A percentile compares a stretch with the other conserved stretches of the same genome.
Conservation (phyloP, 495 filamentous ascomycete genomes). For the Niebla homalea region DNA sequence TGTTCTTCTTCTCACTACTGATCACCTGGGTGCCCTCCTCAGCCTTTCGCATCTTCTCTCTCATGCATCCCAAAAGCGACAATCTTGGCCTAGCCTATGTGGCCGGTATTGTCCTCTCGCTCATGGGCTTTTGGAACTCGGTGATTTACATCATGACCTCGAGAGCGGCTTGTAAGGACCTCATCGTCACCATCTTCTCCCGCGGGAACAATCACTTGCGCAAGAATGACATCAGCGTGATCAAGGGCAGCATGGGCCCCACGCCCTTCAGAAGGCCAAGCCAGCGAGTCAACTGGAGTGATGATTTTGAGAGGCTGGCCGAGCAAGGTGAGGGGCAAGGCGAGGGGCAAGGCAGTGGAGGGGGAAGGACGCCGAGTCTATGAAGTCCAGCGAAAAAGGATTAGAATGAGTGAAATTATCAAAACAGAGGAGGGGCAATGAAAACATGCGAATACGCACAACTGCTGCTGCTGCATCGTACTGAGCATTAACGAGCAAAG, state of each 20-base stretch:
- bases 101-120: constrained; percentile 60
- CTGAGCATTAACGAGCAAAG: too few relatives aligned
- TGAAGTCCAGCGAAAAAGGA: too few relatives aligned
- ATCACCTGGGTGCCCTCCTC: constrained; percentile 80
- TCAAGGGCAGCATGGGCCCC: background rate
- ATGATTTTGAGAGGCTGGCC: background rate
- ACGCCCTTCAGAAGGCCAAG: background rate
- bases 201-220: background rate
- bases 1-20: constrained; percentile 71
- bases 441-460: too few relatives aligned
- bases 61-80: constrained; percentile 41
- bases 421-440: too few relatives aligned
- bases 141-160: constrained; percentile 64
- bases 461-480: too few relatives aligned
- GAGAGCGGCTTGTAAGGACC: constrained; percentile 16
- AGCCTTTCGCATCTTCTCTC: constrained; percentile 59
- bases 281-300: background rate
- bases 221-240: background rate
- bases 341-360: too few relatives aligned
- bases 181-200: constrained; percentile 3
- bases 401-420: too few relatives aligned
- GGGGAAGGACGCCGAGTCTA: too few relatives aligned
- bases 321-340: background rate
- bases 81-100: constrained; percentile 51
- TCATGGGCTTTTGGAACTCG: constrained; percentile 85